These are phyloP conservation scores for Arabidopsis lyrata DNA, from an alignment of 441 rosid species.

Conservation along the genomic window DNA sequence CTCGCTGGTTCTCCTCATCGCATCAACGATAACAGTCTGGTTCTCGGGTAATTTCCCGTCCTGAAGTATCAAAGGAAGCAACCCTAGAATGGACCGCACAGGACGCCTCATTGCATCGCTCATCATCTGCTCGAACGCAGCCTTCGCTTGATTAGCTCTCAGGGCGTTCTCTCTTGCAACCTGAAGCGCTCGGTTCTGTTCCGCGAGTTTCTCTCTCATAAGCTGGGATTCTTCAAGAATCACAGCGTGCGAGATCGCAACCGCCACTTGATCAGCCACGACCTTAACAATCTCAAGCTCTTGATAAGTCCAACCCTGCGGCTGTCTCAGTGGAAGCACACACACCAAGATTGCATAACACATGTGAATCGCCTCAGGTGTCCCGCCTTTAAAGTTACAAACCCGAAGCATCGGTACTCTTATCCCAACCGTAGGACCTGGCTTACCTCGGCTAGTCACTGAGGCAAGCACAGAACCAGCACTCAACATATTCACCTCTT, in stretches of 20 bases:
- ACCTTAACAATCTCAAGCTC: slow-evolving; percentile 88
- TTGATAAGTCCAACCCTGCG: slow-evolving; percentile 72
- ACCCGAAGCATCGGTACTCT: slow-evolving; percentile 92
- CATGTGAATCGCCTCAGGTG: slow-evolving; percentile 73
- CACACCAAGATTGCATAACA: slow-evolving; percentile 86
- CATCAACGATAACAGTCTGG: slow-evolving; percentile 68
- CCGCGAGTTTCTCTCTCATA: slow-evolving; percentile 85
- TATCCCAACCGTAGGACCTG: slow-evolving; percentile 83
- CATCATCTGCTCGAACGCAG: slow-evolving; percentile 84
- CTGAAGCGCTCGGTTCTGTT: slow-evolving; percentile 84
- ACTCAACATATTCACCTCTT: slow-evolving; percentile 65
- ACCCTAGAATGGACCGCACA: slow-evolving; percentile 72
- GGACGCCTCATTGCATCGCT: slow-evolving; percentile 88
- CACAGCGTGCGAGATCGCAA: slow-evolving; percentile 95
- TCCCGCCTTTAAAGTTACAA: slow-evolving; percentile 90
- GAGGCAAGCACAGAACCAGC: slow-evolving; percentile 64
- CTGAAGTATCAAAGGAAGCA: slow-evolving; percentile 74
- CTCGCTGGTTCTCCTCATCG: slow-evolving; percentile 77
- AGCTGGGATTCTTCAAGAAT: slow-evolving; percentile 95
- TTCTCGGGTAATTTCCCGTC: slow-evolving; percentile 52
- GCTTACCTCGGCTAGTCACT: slow-evolving; percentile 60
- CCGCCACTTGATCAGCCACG: slow-evolving; percentile 97
- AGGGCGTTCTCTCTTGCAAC: slow-evolving; percentile 69
- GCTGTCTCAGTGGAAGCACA: slow-evolving; percentile 74
- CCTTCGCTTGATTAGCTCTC: slow-evolving; percentile 88